Conservation (phyloP, 1,139 yeast species). For the Hanseniaspora gamundiae region DNA sequence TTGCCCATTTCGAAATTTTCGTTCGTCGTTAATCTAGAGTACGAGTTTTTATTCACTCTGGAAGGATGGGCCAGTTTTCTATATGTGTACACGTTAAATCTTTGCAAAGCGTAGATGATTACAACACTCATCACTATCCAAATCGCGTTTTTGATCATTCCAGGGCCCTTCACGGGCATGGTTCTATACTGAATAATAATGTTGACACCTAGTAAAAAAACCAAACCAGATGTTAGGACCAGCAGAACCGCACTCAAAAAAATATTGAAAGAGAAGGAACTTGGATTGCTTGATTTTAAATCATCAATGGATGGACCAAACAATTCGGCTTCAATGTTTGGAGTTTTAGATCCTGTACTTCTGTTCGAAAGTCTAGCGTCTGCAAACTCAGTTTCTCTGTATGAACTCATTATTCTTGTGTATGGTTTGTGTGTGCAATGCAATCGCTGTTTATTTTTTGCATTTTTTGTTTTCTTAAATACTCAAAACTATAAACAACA, state of each 20-base stretch:
- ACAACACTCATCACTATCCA: conserved; percentile 12
- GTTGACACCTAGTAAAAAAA: conserved; percentile 25
- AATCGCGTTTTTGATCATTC: conserved; percentile 10
- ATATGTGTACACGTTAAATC: conserved; percentile 10
- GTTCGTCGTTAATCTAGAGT: neutral
- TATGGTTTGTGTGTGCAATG: too few species aligned
- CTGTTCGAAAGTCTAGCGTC: neutral
- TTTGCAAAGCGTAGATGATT: conserved; percentile 11
- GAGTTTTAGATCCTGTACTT: neutral
- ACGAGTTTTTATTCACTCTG: conserved; percentile 2
- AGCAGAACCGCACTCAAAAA: conserved; percentile 17
- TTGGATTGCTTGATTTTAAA: neutral
- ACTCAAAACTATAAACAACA: too few species aligned
- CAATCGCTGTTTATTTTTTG: too few species aligned
- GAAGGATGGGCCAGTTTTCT: conserved; percentile 1
- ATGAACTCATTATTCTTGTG: too few species aligned
- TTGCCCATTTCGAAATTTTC: conserved; percentile 2
- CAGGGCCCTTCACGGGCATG: conserved; percentile 13
- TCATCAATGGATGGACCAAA: conserved; percentile 19
- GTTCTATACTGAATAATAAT: conserved; percentile 25
- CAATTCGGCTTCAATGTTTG: conserved; percentile 10
- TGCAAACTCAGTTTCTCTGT: neutral
- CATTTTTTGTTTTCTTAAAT: too few species aligned
- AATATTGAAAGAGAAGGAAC: neutral
- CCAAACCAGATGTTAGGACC: conserved; percentile 17